Base-by-base conservation (phyloP, 371 early-diverging fungal genomes). In the Sporodiniella umbellata region DNA sequence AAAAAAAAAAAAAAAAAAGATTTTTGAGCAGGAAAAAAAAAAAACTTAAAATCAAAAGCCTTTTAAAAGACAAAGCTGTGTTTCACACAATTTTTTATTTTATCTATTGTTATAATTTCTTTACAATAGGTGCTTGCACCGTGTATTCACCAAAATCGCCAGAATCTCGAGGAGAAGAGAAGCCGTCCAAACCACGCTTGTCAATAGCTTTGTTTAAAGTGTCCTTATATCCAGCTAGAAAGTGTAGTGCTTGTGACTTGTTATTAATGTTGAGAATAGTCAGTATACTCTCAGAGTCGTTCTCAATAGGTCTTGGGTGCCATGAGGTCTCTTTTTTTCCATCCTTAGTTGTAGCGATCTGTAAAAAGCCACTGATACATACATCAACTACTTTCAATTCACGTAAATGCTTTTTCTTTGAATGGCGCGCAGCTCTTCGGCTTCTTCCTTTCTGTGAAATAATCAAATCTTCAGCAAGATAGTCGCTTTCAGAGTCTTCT, bases 401-500 rank as follows among this genome's bases (percentile, higher is more conserved):
- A 45, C 31, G 56, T 8, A 45, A 21, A 3, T 43, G 28, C 21
- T 42, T 42, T 30, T 18, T 26, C 22, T 23, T 33, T 11, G 38
- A 23, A 11, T 37, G 24, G 15, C 45, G 35, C 28, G 23, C 50
- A 14, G 45, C 38, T 18, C 33, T 37, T 51, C 40, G 28, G 33
- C 56, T 51, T 39, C 50, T 42, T 17, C 15, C n/a, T 39, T 45
- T 56, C 7, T 50, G 19, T 4, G 14, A 4, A 18, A 31, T 28
- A 3, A 45, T 24, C 30, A 56, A 24, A 5, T 56, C 56, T 17
- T 28, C 19, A 18, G 33, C 50, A 15, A 44, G 19, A 23, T 45
- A 23, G 11, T 37, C 56, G 17, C 39, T 33, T 8, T 51, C 51
- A n/a, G n/a, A n/a, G 17, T 44, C 46, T 15, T 50, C 38, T 48